Base-by-base conservation (phyloP, 2,329 filamentous ascomycete species). In the Fusarium sp. region DNA sequence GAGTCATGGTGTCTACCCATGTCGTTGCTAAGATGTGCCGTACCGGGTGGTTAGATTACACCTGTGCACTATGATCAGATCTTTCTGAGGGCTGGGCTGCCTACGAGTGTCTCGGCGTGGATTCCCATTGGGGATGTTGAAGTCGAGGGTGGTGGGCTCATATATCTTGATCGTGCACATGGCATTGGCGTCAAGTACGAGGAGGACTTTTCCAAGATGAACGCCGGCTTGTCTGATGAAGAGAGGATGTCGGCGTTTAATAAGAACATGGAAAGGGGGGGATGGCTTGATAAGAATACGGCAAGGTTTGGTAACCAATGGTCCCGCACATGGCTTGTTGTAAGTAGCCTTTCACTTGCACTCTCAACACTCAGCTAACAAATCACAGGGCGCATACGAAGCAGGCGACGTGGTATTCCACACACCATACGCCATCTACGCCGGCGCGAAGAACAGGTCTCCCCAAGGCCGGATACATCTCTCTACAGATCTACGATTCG, bases 241-340 rank as follows among this genome's bases (percentile, higher is more conserved):
- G 64, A 67, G 16, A 58, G 34, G 7, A 58, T 66, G 10, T 62
- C 30, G 11, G 64, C 64, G 2, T 67, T 67, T n/a, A 62, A 70
- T 2, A 62, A 37, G 6, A 67, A 60, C 10, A 70, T 67, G 59
- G 57, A 56, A 23, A 64, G 10, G 10, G 64, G 50, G 6, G 64
- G 64, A 27, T 70, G 58, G 35, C 41, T 70, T 10, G 59, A 67
- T 32, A 70, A 56, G n/a, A 70, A 67, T 41, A 41, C 64, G 9
- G 37, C 59, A 34, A 54, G 25, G 23, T 60, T 70, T 56, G 35
- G 59, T 14, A 27, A 54, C 23, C 9, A 64, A 13, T 67, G 67
- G 52, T 70, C 50, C 18, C 58, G 52, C 7, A 34, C 41, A 10
- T 69, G 63, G 63, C 56, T 58, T 11, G 37, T 43, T 37, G 67